These are phyloP conservation scores for Crucihimalaya himalaica DNA, from an alignment of 345 rosid species.

Conservation along the genomic window DNA sequence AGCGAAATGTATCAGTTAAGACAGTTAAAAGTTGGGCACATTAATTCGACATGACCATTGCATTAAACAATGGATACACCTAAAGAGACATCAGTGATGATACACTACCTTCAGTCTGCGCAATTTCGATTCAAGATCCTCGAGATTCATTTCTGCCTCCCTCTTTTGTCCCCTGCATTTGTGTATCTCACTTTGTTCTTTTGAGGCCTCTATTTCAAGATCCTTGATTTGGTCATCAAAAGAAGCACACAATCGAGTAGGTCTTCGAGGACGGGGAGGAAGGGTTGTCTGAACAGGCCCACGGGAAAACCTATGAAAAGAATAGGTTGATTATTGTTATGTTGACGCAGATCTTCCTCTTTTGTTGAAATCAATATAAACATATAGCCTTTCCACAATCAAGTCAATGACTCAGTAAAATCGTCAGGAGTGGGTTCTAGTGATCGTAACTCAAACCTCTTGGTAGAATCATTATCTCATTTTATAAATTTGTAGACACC, in stretches of 20 bases:
- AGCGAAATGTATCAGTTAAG: neutral
- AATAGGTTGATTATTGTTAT: slow-evolving; percentile 10
- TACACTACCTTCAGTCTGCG: slow-evolving; percentile 53
- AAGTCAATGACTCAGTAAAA: neutral
- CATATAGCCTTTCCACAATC: neutral
- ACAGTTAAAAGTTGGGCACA: neutral
- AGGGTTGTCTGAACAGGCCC: slow-evolving; percentile 83
- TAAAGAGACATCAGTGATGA: slow-evolving; percentile 3
- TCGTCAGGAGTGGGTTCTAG: neutral
- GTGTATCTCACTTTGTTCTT: slow-evolving; percentile 44
- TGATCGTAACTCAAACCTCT: neutral
- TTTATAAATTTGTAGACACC: neutral
- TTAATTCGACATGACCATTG: neutral
- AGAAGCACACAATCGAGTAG: slow-evolving; percentile 72
- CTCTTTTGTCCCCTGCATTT: slow-evolving; percentile 54
- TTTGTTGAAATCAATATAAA: neutral
- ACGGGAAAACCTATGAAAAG: slow-evolving; percentile 68
- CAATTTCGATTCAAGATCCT: slow-evolving; percentile 46
- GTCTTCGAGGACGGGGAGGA: slow-evolving; percentile 59
- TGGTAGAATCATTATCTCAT: neutral
- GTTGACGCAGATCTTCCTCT: neutral
- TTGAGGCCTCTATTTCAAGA: slow-evolving; percentile 50
- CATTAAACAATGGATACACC: slow-evolving; percentile 1
- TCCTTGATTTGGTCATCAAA: slow-evolving; percentile 71
- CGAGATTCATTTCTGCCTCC: slow-evolving; percentile 50